Evolutionary conservation across 208 protist genomes (phyloP), one percentile per base, ranked within the genome.

Genomic region (Strigomonas galati): DNA sequence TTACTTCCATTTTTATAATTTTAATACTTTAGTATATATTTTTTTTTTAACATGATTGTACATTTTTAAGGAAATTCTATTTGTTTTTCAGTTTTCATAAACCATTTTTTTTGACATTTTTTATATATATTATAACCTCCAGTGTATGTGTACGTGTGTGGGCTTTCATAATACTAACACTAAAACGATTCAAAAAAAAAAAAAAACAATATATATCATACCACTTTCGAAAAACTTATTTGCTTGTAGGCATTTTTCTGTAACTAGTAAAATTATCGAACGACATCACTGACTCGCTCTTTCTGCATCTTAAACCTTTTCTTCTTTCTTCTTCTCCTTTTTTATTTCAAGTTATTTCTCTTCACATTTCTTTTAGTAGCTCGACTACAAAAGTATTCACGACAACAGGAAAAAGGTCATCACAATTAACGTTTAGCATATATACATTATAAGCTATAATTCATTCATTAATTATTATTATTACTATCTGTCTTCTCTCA

Each of bases 21-120:
- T 6, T 55, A 55, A 30, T 23, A 6, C 7, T 19, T 23, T 19
- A 6, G 6, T 19, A 55, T 30, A 6, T 19, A 23, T 19, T 55
- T 55, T 28, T 55, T 19, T 30, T 55, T 55, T 55, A 55, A 19
- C 37, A 14, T 44, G 37, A 17, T 44, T 44, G n/a, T 58, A 37
- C 6, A 10, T 58, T 24, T 26, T 24, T 58, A 4, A 35, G 6
- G 10, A 28, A n/a, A 35, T 37, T 58, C 30, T 23, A 6, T 58
- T 14, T 44, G 37, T 44, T 44, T 14, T 17, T 44, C 37, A 6
- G 6, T 14, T 44, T 44, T 44, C 37, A 6, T 44, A 14, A 44
- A 17, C 14, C 6, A 17, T 44, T 44, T 44, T 44, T 6, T 44
- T 17, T 44, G 37, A 44, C 14, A 44, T 44, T 44, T 44, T 44